Evolutionary conservation across 306 rosid species (phyloP).

Genomic region (Amphicarpaea edgeworthii): DNA sequence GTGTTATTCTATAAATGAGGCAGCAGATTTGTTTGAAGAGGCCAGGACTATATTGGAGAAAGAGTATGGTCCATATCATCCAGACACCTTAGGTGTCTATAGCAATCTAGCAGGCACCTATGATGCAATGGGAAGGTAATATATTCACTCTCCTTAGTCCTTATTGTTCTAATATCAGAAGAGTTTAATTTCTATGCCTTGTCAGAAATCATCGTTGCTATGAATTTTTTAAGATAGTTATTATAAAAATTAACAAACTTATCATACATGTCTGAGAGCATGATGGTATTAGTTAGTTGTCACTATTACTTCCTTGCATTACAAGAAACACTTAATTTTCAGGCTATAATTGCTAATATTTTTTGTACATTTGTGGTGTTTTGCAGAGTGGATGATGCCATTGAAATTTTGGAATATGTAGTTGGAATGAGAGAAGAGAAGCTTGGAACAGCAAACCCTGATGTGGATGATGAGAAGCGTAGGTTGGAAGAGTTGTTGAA

Average conservation of each 20-base stretch:
- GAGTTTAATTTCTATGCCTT: background rate
- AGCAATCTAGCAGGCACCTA: conserved; percentile 91
- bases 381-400: conserved; percentile 81
- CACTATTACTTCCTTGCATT: background rate
- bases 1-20: conserved; percentile 77
- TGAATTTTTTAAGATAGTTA: background rate
- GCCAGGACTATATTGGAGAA: conserved; percentile 74
- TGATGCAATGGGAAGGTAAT: conserved; percentile 97
- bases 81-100: conserved; percentile 79
- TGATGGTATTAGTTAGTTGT: background rate
- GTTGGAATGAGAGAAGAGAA: conserved; percentile 94
- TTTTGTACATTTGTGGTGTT: conserved; percentile 25
- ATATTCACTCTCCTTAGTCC: background rate
- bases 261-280: background rate
- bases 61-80: conserved; percentile 83
- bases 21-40: conserved; percentile 89
- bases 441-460: conserved; percentile 87
- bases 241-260: background rate
- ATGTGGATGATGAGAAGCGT: conserved; percentile 79
- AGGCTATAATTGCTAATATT: conserved; percentile 28
- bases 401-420: conserved; percentile 74
- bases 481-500: conserved; percentile 77
- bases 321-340: conserved; percentile 11
- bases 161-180: conserved; percentile 4
- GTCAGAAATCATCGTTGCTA: background rate